Base-by-base conservation (phyloP, 108 stramenopile species). In the Nitzschia putrida region DNA sequence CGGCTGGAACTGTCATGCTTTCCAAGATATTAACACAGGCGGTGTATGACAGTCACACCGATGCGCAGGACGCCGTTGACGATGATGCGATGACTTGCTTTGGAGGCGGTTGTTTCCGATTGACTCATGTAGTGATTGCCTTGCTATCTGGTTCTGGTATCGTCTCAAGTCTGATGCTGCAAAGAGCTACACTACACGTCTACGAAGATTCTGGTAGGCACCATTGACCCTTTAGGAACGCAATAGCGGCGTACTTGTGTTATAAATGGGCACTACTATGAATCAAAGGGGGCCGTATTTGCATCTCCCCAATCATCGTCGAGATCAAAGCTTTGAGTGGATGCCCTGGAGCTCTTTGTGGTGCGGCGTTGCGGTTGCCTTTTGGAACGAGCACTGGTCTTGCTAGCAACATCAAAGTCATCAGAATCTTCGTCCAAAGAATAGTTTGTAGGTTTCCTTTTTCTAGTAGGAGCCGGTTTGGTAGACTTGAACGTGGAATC, bases 11-110 rank as follows among this genome's bases (percentile, higher is more conserved):
- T 8, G 68, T 90, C 29, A 34, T 88, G 41, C 43, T 93, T 18
- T 89, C 89, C 24, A 90, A 93, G 64, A 60, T 88, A 20, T 83
- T 93, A 3, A 88, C 92, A 14, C 89, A 90, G 69, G 37, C 52
- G 23, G 86, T 93, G 3, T 93, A 92, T 56, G 85, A 92, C 53
- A 72, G 74, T 24, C 88, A 92, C 60, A 85, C 85, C 58, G 82
- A 79, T 61, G 38, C 29, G 24, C 57, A 74, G 2, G 41, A 57
- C n/a, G 25, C 64, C 4, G 63, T 64, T 7, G 65, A n/a, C 13
- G 44, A 69, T 25, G 64, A 70, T 49, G 68, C 55, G 23, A 44
- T 42, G 23, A 84, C 80, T 51, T 89, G 88, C 71, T 83, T 77
- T 53, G 88, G 88, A 7, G 60, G 65, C 49, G 74, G 57, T 56